phyloP scores from a whole-genome alignment of 2,329 filamentous ascomycete species.

The Didymosphaeria variabile region DNA sequence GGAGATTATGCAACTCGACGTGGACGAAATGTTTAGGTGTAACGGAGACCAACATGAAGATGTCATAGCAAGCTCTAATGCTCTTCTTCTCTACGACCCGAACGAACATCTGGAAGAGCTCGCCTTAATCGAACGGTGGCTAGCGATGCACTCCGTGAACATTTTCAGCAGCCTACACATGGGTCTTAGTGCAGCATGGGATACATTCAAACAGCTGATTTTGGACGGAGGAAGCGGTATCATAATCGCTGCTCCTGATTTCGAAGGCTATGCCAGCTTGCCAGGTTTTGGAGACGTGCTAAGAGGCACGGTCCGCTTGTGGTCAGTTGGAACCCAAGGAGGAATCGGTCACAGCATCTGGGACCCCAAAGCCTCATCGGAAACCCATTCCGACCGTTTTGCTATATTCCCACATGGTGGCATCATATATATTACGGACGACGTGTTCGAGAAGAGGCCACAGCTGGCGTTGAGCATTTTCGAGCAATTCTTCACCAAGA shows the following conservation, averaged over 20 bases:
- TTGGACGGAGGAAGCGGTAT: constrained; percentile 5
- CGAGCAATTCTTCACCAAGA: constrained; percentile 43
- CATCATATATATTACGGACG: constrained; percentile 55
- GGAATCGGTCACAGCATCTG: constrained; percentile 26
- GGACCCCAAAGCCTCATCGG: constrained; percentile 23
- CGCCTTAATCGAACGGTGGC: constrained; percentile 43
- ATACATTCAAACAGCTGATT: constrained; percentile 25
- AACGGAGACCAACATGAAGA: constrained; percentile 18
- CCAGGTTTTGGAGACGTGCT: constrained; percentile 46
- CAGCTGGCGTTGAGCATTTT: constrained; percentile 49
- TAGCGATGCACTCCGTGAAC: constrained; percentile 41
- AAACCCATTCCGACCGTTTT: constrained; percentile 33
- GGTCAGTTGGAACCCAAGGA: constrained; percentile 44
- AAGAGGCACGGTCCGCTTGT: constrained; percentile 38
- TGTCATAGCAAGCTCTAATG: constrained; percentile 28
- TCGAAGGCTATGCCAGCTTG: constrained; percentile 41
- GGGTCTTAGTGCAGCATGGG: constrained; percentile 35
- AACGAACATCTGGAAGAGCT: constrained; percentile 38
- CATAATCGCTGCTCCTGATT: constrained; percentile 35
- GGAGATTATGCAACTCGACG: constrained; percentile 29
- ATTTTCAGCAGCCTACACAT: constrained; percentile 33
- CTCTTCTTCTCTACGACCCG: constrained; percentile 42
- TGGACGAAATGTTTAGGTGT: constrained; percentile 34
- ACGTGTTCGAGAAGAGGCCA: constrained; percentile 52
- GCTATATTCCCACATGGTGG: constrained; percentile 51